phyloP scores from a whole-genome alignment of 768 basidiomycete species.

The Termitomyces sp. region DNA sequence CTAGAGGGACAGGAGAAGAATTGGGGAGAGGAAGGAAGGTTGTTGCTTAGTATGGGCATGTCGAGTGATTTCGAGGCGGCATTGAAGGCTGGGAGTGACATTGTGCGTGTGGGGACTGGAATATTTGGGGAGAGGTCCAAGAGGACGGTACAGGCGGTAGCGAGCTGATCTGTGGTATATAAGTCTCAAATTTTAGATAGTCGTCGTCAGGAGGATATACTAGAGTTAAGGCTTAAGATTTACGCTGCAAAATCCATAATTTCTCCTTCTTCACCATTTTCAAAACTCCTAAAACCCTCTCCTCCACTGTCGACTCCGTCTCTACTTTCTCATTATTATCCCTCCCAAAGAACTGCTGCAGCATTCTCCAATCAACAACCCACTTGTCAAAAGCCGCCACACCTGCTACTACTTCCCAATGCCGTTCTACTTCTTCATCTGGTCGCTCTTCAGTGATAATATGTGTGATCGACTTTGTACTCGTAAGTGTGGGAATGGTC shows the following conservation, averaged over 20 bases:
- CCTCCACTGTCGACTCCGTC: not conserved
- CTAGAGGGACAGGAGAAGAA: slow-evolving; percentile 18
- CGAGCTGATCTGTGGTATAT: not conserved
- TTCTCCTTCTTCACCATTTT: slow-evolving; percentile 32
- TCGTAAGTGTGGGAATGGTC: slow-evolving; percentile 32
- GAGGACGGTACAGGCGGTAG: slow-evolving; percentile 27
- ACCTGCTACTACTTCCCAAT: slow-evolving; percentile 39
- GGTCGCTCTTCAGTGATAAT: slow-evolving; percentile 49
- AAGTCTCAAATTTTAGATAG: not conserved
- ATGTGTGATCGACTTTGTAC: slow-evolving; percentile 45
- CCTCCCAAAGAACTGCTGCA: slow-evolving; percentile 9
- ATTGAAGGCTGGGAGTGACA: slow-evolving; percentile 74
- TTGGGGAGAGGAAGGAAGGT: slow-evolving; percentile 49
- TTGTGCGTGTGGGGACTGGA: slow-evolving; percentile 87
- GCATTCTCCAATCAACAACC: slow-evolving; percentile 21
- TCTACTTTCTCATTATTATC: slow-evolving; percentile 8
- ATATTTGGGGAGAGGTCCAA: slow-evolving; percentile 76
- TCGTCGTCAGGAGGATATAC: no score
- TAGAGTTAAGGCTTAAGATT: slow-evolving; percentile 1
- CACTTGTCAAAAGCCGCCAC: slow-evolving; percentile 27
- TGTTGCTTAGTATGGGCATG: slow-evolving; percentile 93
- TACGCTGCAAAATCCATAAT: slow-evolving; percentile 46
- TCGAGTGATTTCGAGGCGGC: slow-evolving; percentile 92
- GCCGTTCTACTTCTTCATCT: slow-evolving; percentile 13
- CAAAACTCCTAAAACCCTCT: slow-evolving; percentile 21